Evolutionary conservation across 129 eudicot species (phyloP).

Genomic region (Ambrosia trifida): DNA sequence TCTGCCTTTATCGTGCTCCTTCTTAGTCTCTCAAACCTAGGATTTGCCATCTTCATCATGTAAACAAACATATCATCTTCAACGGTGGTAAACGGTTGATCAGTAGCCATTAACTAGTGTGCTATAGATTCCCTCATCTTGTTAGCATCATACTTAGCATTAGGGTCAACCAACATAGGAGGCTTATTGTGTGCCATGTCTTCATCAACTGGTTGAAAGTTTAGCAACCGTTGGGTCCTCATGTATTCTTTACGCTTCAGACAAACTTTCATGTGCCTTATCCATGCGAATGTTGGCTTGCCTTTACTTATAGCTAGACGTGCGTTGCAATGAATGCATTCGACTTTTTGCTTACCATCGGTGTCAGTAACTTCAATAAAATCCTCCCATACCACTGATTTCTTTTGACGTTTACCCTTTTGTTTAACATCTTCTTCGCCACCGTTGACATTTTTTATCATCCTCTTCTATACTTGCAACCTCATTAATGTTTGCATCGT

Average conservation of each 20-base stretch:
- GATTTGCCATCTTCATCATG: conserved; percentile 19
- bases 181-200: not conserved
- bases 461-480: no score
- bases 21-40: not conserved
- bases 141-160: conserved; percentile 19
- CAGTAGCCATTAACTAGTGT: conserved; percentile 16
- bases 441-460: no score
- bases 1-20: conserved; percentile 16
- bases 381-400: not conserved
- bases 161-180: not conserved
- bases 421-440: not conserved
- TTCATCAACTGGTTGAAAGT: not conserved
- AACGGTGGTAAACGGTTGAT: conserved; percentile 16
- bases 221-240: not conserved
- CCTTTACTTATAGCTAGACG: not conserved
- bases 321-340: not conserved
- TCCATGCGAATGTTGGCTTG: not conserved
- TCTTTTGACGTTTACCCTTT: not conserved
- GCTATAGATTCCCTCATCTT: conserved; percentile 24
- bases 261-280: not conserved
- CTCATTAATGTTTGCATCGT: no score
- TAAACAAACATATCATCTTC: conserved; percentile 11
- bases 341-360: not conserved
- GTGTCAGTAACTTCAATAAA: not conserved
- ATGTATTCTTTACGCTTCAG: not conserved